Evolutionary conservation across 331 rosid genomes (phyloP).

Genomic region (Ulmus americana): DNA sequence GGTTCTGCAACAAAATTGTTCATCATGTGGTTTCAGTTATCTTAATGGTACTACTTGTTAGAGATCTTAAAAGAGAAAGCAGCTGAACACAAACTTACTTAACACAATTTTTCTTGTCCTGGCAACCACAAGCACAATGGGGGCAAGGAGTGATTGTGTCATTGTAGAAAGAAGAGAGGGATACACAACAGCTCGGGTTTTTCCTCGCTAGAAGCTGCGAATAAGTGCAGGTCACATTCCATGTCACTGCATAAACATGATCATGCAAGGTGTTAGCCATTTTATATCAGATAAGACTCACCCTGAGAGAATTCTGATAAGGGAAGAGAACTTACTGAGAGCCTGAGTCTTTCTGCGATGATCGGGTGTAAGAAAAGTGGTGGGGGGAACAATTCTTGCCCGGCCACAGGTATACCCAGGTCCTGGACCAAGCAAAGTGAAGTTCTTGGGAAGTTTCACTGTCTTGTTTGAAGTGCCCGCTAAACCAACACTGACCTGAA

Average conservation of each 20-base stretch:
- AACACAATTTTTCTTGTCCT: conserved; percentile 59
- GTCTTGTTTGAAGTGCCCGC: conserved; percentile 84
- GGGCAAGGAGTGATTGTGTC: conserved; percentile 79
- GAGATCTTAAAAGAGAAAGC: background rate
- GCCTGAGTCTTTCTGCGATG: conserved; percentile 87
- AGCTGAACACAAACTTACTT: conserved; percentile 42
- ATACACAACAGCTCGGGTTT: conserved; percentile 79
- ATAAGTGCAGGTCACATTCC: conserved; percentile 96
- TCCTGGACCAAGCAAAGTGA: conserved; percentile 87
- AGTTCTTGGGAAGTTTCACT: conserved; percentile 75
- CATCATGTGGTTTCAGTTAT: conserved; percentile 2
- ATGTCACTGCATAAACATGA: conserved; percentile 63
- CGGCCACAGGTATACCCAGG: conserved; percentile 89
- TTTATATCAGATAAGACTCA: background rate
- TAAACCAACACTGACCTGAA: conserved; percentile 76
- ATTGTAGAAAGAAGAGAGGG: conserved; percentile 86
- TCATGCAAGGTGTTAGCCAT: background rate
- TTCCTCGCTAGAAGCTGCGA: conserved; percentile 80
- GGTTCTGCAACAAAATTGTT: conserved; percentile 38
- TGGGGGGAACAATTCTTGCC: conserved; percentile 81
- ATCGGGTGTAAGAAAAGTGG: conserved; percentile 62
- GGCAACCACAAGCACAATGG: conserved; percentile 84
- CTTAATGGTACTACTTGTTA: background rate
- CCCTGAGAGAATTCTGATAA: background rate
- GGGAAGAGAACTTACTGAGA: conserved; percentile 43